Percentiles rank a stretch among this genome's conserved stretches.
Conservation (phyloP, 2,329 filamentous ascomycete species). For the Fusarium sp. region DNA sequence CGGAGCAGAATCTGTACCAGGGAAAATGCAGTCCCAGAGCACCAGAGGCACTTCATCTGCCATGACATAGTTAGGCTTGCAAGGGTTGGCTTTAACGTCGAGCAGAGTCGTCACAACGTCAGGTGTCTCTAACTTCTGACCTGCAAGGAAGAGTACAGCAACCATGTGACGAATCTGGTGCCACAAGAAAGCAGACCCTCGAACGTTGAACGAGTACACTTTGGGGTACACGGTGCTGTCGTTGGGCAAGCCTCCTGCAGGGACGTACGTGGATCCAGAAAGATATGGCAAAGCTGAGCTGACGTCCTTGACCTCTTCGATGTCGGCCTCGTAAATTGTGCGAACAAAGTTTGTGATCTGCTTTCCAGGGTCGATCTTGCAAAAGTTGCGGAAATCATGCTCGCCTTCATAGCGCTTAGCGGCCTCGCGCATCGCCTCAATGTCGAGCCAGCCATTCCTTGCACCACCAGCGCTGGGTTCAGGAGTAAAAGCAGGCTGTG, state of each 20-base stretch:
- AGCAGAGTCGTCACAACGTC: conserved; percentile 79
- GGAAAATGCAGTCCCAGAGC: conserved; percentile 96
- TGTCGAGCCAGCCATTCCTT: conserved; percentile 84
- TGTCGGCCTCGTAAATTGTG: conserved; percentile 81
- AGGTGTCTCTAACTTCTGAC: conserved; percentile 84
- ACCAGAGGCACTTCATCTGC: conserved; percentile 90
- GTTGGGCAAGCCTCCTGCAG: conserved; percentile 13
- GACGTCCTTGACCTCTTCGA: conserved; percentile 73
- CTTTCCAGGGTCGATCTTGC: conserved; percentile 91
- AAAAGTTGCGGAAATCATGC: conserved; percentile 97
- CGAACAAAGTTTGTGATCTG: conserved; percentile 86
- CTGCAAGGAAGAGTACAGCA: conserved; percentile 90
- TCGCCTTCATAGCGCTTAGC: conserved; percentile 82
- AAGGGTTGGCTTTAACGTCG: conserved; percentile 75
- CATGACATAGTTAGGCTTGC: conserved; percentile 89
- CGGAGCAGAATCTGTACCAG: conserved; percentile 55
- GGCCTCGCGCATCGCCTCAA: conserved; percentile 84
- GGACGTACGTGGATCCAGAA: conserved; percentile 51
- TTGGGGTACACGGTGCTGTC: conserved; percentile 59
- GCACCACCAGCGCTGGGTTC: conserved; percentile 50
- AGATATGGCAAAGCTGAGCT: conserved; percentile 68
- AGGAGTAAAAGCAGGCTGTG: conserved; percentile 86
- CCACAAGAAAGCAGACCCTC: conserved; percentile 95
- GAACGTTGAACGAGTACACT: conserved; percentile 87
- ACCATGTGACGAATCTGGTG: conserved; percentile 97